Base-by-base conservation (phyloP, 352 stramenopile species). In the Phytophthora syringae region DNA sequence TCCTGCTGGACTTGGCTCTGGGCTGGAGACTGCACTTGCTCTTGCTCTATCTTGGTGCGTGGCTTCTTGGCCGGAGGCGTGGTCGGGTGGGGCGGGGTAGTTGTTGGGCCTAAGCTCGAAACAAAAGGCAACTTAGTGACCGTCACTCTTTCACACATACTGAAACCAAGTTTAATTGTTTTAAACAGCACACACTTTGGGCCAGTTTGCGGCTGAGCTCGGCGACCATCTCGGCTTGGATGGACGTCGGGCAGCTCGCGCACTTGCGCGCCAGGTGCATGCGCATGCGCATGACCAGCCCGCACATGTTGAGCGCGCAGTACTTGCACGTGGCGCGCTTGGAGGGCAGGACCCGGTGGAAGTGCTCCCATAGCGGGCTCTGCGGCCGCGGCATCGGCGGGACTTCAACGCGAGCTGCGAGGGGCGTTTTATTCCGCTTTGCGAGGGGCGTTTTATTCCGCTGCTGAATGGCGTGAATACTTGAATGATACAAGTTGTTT, bases 311-410 rank as follows among this genome's bases (percentile, higher is more conserved):
- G 77, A 84, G 67, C 52, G 78, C 74, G 74, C 82, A 93, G 76
- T 88, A 91, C 58, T 88, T 88, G 73, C 82, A 93, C 21, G 85
- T 78, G 28, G 82, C 80, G 62, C 84, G 80, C 68, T 89, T 89
- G 69, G 72, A 76, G 52, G 75, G 61, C 16, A 64, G 74, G 67
- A 87, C 82, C 54, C 74, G 79, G 24, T 60, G 70, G 65, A 93
- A 93, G 67, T 90, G 82, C 37, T 67, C 55, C 82, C 84, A 93
- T 28, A 93, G 40, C 20, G 70, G 59, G 44, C 77, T 88, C 15
- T 75, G 40, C 2, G 82, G 84, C 12, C 84, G 84, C 24, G 82
- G 74, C 82, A 93, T 90, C 13, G 10, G 15, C 15, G 21, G 20
- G 36, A 44, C 15, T 39, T 56, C 47, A 32, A 56, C 30, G 2